Base-by-base conservation (phyloP, 148 eudicot species). In the Fallopia convolvulus region DNA sequence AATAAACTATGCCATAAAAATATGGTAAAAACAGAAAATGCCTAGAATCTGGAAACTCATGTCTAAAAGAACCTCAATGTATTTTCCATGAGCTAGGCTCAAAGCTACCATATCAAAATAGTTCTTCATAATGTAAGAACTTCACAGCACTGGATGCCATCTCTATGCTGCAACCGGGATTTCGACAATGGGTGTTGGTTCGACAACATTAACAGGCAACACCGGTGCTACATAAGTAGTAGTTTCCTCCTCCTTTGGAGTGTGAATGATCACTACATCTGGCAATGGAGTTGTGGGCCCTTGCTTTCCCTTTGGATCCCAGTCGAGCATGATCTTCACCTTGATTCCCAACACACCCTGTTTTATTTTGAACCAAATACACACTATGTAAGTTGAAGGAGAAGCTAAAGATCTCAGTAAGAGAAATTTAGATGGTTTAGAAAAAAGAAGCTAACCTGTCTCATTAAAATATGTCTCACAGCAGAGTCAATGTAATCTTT, bases 401-500 rank as follows among this genome's bases (percentile, higher is more conserved):
- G 1, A 63, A 9, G 17, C 0, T 12, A 26, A 63, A 2, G 70
- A 13, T 55, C 1, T 52, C n/a, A 4, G 14, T 1, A 10, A 23
- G 10, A 20, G 6, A 26, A 13, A 18, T 18, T 15, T 39, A 3
- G 6, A 32, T 6, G 18, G 14, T 65, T 39, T 26, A 13, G 8
- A 6, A 8, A 8, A 9, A 58, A 47, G n/a, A 76, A 21, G 20
- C 66, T 39, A 68, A 88, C 97, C 94, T 92, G 94, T 89, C 94
- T 80, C 36, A 92, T 87, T 3, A 92, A 90, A 49, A 92, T 90
- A 13, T 90, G 94, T 78, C 94, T 77, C 11, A 89, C 91, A 11
- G 97, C 97, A 6, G 97, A 78, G 81, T 92, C 97, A 8, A 92
- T 92, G 85, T 92, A 92, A 77, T 92, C 97, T 12, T 88, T 88